Evolutionary conservation across 192 early-diverging fungal species (phyloP).

Genomic region (Mortierella hygrophila): DNA sequence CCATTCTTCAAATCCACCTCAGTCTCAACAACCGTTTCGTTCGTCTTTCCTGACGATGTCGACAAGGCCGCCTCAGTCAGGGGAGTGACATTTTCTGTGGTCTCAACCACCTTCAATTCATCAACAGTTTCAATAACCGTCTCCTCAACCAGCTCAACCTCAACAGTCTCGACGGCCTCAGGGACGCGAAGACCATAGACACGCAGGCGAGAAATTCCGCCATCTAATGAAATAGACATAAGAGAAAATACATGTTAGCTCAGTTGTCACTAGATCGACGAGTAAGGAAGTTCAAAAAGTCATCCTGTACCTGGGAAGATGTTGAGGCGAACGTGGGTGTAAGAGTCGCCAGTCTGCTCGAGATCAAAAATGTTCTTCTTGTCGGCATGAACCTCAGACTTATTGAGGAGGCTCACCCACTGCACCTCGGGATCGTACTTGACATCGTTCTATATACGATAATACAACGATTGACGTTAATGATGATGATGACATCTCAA

Average conservation of each 20-base stretch:
- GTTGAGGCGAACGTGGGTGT: conserved; percentile 76
- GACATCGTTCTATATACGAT: conserved; percentile 29
- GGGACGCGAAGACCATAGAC: conserved; percentile 74
- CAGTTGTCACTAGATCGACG: no score
- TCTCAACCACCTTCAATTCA: neutral
- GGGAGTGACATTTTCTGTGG: neutral
- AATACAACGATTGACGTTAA: neutral
- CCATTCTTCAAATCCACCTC: neutral
- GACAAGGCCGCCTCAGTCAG: conserved; percentile 1
- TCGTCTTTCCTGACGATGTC: neutral
- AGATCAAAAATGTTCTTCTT: conserved; percentile 78
- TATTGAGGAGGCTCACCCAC: conserved; percentile 71
- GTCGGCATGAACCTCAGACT: conserved; percentile 75
- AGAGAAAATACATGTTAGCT: neutral
- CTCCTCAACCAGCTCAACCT: conserved; percentile 18
- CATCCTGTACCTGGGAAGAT: conserved; percentile 76
- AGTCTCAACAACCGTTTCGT: neutral
- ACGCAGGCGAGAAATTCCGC: conserved; percentile 89
- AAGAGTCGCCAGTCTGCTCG: conserved; percentile 61
- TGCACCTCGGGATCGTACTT: conserved; percentile 49
- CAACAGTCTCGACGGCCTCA: conserved; percentile 19
- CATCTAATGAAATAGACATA: conserved; percentile 71
- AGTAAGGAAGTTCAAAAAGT: neutral
- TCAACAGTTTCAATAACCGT: conserved; percentile 4
- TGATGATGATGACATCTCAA: neutral